Base-by-base conservation (phyloP, 1,139 yeast genomes). In the Meyerozyma carpophila region DNA sequence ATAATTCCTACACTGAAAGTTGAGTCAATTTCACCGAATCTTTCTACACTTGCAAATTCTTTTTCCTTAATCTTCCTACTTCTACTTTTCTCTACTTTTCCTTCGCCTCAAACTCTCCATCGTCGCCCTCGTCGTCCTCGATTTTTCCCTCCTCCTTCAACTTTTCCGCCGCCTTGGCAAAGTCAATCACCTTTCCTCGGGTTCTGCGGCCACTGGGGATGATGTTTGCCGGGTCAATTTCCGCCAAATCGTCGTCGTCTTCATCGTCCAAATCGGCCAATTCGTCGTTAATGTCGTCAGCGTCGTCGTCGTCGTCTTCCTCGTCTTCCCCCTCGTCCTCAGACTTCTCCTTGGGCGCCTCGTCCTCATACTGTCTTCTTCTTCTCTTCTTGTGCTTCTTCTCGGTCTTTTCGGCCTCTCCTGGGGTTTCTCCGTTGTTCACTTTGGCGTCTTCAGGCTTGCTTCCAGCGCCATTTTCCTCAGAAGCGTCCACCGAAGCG, bases 181-280 rank as follows among this genome's bases (percentile, higher is more conserved):
- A 91, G 65, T 91, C 97, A 55, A 91, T 84, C 29, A 84, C 85
- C 61, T 84, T 86, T 18, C 96, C 95, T 54, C 96, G 80, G 10
- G 96, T 89, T 70, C 98, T 85, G 65, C 96, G 79, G 11, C 96
- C 96, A 25, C 82, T 71, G 24, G 85, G 74, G 50, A 90, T 87
- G 59, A 90, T 90, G 63, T 91, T 91, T 40, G 91, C 70, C 37
- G 84, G 75, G 59, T 90, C 96, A 54, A 91, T 88, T 62, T 87
- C 96, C 14, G 79, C 79, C 55, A 89, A 72, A 54, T 85, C 94
- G 56, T 88, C 95, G 37, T 87, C 95, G 34, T 82, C 94, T 32
- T 72, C 79, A 20, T 74, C 80, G 21, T 79, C 84, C 3, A 48
- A 57, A 7, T 53, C 59, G 11, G 48, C 55, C n/a, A 55, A 53